Percentiles rank a stretch among this genome's conserved stretches.
Conservation (phyloP, 1,284 basidiomycete genomes). For the Cryptococcus sp. region DNA sequence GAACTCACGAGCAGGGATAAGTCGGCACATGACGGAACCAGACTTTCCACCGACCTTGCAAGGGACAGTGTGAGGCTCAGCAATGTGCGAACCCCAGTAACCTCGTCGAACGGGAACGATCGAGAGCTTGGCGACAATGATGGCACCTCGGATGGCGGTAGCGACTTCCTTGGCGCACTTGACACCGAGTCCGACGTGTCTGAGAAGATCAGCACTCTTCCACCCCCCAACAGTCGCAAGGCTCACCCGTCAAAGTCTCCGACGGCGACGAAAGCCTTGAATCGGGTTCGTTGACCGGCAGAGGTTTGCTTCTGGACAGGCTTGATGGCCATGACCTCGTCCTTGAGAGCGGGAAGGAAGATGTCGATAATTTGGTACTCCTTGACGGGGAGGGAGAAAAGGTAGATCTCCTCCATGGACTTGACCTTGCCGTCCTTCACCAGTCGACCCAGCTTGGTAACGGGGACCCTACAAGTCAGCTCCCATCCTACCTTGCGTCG, state of each 20-base stretch:
- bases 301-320: conserved; percentile 99
- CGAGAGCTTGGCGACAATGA: conserved; percentile 96
- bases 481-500: not conserved
- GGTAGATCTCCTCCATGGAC: conserved; percentile 99
- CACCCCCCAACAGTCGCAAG: not conserved
- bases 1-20: conserved; percentile 82
- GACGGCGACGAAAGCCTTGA: conserved; percentile 99
- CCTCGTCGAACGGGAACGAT: conserved; percentile 97
- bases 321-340: conserved; percentile 99
- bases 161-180: conserved; percentile 99
- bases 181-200: conserved; percentile 96
- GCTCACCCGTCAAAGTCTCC: conserved; percentile 83
- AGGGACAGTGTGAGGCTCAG: conserved; percentile 98
- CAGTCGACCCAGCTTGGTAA: conserved; percentile 98
- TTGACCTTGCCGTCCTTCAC: conserved; percentile 99
- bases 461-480: conserved; percentile 67
- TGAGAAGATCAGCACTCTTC: conserved; percentile 6
- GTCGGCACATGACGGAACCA: conserved; percentile 98
- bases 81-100: conserved; percentile 98
- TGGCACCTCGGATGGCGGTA: conserved; percentile 97
- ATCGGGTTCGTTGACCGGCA: conserved; percentile 98
- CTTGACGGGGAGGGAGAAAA: conserved; percentile 99
- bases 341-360: conserved; percentile 96
- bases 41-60: conserved; percentile 98
- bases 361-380: conserved; percentile 97